These are phyloP conservation scores for Kalmusia sp. DNA, from an alignment of 2,329 filamentous ascomycete species.

Conservation along the genomic window DNA sequence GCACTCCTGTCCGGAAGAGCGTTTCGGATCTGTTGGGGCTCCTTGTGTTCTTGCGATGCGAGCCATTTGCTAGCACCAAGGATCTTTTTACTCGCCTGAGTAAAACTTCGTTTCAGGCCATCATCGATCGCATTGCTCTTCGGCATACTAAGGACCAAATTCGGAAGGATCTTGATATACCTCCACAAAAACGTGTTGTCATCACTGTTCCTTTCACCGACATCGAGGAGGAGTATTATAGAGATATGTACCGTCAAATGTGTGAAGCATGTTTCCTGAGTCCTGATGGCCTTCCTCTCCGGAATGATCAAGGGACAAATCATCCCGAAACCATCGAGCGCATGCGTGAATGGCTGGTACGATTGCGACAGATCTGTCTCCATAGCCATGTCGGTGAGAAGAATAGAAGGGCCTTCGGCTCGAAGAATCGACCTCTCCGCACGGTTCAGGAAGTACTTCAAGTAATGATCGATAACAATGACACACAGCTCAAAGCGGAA, in stretches of 20 bases:
- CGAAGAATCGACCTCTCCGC: conserved; percentile 70
- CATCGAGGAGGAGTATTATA: conserved; percentile 90
- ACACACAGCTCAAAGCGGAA: conserved; percentile 69
- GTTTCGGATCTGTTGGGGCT: conserved; percentile 81
- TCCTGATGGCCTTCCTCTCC: conserved; percentile 66
- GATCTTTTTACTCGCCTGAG: conserved; percentile 75
- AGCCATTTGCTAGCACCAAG: conserved; percentile 73
- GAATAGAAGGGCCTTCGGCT: conserved; percentile 68
- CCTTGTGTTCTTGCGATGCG: conserved; percentile 78
- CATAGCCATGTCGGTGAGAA: conserved; percentile 81
- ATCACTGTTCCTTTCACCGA: conserved; percentile 90
- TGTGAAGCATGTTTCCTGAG: conserved; percentile 72
- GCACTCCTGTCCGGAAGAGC: conserved; percentile 84
- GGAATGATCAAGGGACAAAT: conserved; percentile 70
- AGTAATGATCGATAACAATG: conserved; percentile 89
- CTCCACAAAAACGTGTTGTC: conserved; percentile 82
- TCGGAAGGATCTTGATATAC: conserved; percentile 78
- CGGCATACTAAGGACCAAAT: conserved; percentile 87
- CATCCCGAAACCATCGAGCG: conserved; percentile 64
- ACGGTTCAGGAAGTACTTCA: conserved; percentile 88
- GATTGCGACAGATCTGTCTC: conserved; percentile 81
- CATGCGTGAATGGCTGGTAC: conserved; percentile 82
- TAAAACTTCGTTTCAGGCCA: conserved; percentile 67
- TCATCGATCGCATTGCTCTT: conserved; percentile 77
- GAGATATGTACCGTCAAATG: conserved; percentile 77